Conservation (phyloP, 2,329 filamentous ascomycete species). For the Aspergillus quadricinctus region DNA sequence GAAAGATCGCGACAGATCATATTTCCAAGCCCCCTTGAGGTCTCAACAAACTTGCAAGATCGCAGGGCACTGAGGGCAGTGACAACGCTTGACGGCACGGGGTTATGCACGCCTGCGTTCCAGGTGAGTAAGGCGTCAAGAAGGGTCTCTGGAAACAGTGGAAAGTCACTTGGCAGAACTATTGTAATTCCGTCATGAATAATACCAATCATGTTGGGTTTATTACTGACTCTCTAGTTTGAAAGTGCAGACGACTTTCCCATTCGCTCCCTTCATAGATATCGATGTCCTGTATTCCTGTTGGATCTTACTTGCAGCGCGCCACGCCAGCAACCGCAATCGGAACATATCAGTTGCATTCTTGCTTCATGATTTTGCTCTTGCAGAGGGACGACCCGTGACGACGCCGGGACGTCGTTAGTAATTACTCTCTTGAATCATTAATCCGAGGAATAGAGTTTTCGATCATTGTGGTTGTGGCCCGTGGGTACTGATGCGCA, state of each 20-base stretch:
- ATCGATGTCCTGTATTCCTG: not conserved
- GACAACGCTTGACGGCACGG: constrained; percentile 6
- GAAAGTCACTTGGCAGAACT: not conserved
- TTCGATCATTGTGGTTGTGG: not conserved
- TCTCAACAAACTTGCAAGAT: constrained; percentile 12
- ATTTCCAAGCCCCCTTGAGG: constrained; percentile 3
- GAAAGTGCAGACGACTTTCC: not conserved
- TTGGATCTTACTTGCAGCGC: not conserved
- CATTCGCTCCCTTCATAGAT: not conserved
- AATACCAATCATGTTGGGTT: not conserved
- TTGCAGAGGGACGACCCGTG: not conserved
- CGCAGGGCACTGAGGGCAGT: constrained; percentile 4
- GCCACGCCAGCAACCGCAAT: not conserved
- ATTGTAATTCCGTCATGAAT: not conserved
- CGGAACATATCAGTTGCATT: not conserved
- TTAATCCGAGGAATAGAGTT: not conserved
- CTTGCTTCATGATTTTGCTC: not conserved
- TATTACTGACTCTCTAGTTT: not conserved
- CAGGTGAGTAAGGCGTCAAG: not conserved
- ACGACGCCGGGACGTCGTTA: not conserved
- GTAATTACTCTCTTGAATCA: not conserved
- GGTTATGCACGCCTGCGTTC: not conserved
- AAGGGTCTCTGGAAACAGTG: not conserved
- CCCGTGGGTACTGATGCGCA: not conserved
- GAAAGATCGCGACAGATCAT: constrained; percentile 14